Evolutionary conservation across 1,284 basidiomycete species (phyloP), one percentile per base, ranked within the genome.

Genomic region (Stygiomarasmius scandens): DNA sequence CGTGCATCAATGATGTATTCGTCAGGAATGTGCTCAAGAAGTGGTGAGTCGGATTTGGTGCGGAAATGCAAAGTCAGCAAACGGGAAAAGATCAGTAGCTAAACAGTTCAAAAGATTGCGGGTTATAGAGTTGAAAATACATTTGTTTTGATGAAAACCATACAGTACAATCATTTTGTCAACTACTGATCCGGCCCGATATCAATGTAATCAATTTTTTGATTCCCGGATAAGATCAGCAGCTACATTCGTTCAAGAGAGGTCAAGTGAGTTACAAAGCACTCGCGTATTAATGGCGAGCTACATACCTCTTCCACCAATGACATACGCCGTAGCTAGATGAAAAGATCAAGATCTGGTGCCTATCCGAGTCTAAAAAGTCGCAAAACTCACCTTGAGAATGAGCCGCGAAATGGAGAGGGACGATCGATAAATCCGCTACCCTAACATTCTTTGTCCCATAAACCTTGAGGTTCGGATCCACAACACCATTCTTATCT

Each of bases 401-500:
- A 56, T 76, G 75, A 0, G 70, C 65, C 1, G 69, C 64, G 46
- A 78, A 64, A 32, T 73, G 71, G 19, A 77, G 58, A 4, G 77
- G 76, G 0, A 74, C 55, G 41, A 79, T 67, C 0, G 73, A 75
- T 2, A 77, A 25, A 63, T 81, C 79, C 2, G 73, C 75, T 5
- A 80, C 72, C 11, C 78, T 69, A 16, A 81, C 63, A 61, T 81
- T 80, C n/a, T 60, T 65, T 0, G 78, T 79, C 11, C 77, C 76
- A 58, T 80, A 77, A 2, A 77, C 75, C 61, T 78, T 77, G 9
- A 74, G 55, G 1, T 63, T 63, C 1, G 68, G 63, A 53, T 73
- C 70, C 9, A 76, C 74, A 11, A 74, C 87, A 58, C 87, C 87
- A 29, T 81, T 80, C 55, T 79, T 72, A 24, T 78, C 76, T 41